phyloP scores from a whole-genome alignment of 306 rosid species.

The Hippophae rhamnoides region DNA sequence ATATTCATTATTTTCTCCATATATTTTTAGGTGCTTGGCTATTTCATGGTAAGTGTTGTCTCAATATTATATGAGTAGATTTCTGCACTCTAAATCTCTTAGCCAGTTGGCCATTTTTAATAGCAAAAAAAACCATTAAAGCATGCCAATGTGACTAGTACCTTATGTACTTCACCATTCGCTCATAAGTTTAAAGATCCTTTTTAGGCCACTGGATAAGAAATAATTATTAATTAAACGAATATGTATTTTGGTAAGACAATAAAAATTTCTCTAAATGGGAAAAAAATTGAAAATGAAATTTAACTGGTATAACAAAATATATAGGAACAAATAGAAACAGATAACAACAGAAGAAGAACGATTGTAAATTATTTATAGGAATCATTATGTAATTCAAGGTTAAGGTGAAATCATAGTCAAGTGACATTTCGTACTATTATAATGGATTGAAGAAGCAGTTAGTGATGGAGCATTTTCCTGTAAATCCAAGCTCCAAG shows the following conservation, averaged over 20 bases:
- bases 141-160: slow-evolving; percentile 20
- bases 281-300: no score
- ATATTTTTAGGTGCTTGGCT: no score
- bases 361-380: neutral
- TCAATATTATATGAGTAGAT: neutral
- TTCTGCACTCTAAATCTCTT: neutral
- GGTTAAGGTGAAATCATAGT: slow-evolving; percentile 6
- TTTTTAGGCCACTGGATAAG: slow-evolving; percentile 43
- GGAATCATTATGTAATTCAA: slow-evolving; percentile 3
- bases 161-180: slow-evolving; percentile 90
- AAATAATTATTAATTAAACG: neutral
- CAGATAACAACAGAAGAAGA: no score
- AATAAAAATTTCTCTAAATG: no score
- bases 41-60: no score
- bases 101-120: neutral
- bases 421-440: slow-evolving; percentile 36
- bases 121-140: neutral
- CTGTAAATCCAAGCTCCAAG: slow-evolving; percentile 23
- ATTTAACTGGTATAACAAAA: no score
- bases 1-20: neutral
- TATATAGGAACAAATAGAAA: no score
- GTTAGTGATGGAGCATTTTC: slow-evolving; percentile 51
- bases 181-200: slow-evolving; percentile 53
- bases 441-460: slow-evolving; percentile 24
- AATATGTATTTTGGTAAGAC: no score